Conservation (phyloP, 495 filamentous ascomycete species). For the Echria macrotheca region DNA sequence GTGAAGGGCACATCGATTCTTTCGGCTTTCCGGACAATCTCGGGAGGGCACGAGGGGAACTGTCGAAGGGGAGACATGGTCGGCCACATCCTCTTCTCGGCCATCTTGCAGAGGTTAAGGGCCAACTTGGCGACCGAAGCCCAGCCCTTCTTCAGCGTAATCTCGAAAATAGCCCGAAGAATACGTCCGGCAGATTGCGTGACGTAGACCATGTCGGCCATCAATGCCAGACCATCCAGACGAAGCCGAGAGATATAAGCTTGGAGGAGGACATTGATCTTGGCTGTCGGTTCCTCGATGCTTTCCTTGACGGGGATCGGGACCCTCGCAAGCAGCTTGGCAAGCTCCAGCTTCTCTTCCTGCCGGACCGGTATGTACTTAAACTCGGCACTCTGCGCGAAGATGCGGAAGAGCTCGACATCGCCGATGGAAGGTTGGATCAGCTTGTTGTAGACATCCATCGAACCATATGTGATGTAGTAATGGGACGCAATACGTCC, state of each 20-base stretch:
- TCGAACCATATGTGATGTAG: constrained; percentile 94
- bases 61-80: constrained; percentile 95
- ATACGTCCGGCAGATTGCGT: constrained; percentile 97
- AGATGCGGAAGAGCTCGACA: constrained; percentile 96
- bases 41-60: constrained; percentile 72
- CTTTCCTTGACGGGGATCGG: constrained; percentile 96
- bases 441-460: constrained; percentile 93
- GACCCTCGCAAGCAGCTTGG: constrained; percentile 82
- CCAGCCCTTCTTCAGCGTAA: constrained; percentile 94
- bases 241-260: constrained; percentile 94
- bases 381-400: constrained; percentile 95
- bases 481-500: constrained; percentile 95
- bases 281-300: constrained; percentile 93
- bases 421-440: constrained; percentile 87
- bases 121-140: constrained; percentile 87
- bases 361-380: constrained; percentile 98
- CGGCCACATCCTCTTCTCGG: constrained; percentile 98
- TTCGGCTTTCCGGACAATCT: constrained; percentile 88
- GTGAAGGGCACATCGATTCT: constrained; percentile 90
- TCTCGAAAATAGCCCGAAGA: constrained; percentile 92
- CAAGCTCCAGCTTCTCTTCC: constrained; percentile 94
- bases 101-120: constrained; percentile 96
- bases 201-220: constrained; percentile 98
- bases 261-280: constrained; percentile 98
- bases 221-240: constrained; percentile 87